Conservation (phyloP, 1,284 basidiomycete species). For the Malassezia slooffiae region DNA sequence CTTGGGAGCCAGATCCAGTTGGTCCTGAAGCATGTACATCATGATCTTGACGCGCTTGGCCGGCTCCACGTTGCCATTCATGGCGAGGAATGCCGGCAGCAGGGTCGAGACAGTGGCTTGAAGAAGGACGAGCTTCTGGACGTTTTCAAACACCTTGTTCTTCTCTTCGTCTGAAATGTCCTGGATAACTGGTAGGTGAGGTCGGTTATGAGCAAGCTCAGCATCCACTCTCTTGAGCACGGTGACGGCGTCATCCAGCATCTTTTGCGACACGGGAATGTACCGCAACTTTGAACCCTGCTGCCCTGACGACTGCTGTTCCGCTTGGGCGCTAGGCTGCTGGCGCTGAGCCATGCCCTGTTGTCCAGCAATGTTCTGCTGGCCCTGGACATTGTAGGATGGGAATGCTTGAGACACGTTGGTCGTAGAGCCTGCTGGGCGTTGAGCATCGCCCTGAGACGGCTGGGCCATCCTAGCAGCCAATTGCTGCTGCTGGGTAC, state of each 20-base stretch:
- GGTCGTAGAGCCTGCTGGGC: neutral
- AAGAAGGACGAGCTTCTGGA: slow-evolving; percentile 31
- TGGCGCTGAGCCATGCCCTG: neutral
- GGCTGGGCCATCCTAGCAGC: neutral
- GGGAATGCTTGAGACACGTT: neutral
- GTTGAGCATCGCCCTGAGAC: neutral
- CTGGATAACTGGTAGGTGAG: slow-evolving; percentile 31
- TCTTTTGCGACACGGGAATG: slow-evolving; percentile 21
- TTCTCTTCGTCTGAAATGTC: slow-evolving; percentile 34
- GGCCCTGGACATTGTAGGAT: too few relatives aligned
- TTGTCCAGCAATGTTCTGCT: neutral
- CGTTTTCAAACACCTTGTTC: slow-evolving; percentile 30
- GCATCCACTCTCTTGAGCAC: slow-evolving; percentile 10
- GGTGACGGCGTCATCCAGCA: slow-evolving; percentile 30
- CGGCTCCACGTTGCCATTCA: slow-evolving; percentile 36
- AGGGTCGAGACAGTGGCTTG: slow-evolving; percentile 35
- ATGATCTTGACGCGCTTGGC: slow-evolving; percentile 43
- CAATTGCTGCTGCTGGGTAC: slow-evolving; percentile 10
- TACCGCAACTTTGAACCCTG: too few relatives aligned
- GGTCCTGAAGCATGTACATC: slow-evolving; percentile 43
- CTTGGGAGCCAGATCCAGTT: slow-evolving; percentile 29
- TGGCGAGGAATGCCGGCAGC: slow-evolving; percentile 40
- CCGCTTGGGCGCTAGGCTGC: too few relatives aligned
- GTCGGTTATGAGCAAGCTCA: slow-evolving; percentile 2
- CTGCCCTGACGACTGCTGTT: neutral